Base-by-base conservation (phyloP, 768 basidiomycete species). In the Lepiota subincarnata region DNA sequence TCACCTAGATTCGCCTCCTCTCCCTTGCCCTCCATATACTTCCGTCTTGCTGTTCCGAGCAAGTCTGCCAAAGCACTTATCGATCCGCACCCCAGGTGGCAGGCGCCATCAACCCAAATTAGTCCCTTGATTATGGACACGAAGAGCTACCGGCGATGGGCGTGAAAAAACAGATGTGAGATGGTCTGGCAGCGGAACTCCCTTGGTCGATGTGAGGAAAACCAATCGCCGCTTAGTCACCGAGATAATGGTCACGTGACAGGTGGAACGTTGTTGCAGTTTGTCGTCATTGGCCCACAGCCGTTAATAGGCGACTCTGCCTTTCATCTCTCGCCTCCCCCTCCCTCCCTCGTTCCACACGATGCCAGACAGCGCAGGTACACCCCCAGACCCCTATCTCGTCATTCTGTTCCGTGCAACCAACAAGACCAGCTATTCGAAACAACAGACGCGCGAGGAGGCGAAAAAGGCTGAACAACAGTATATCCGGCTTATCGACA, bases 341-440 rank as follows among this genome's bases (percentile, higher is more conserved):
- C 37, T 20, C 26, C 20, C 11, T 35, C 37, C 4, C 28, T 13
- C 37, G 38, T 4, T 40, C 18, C 37, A 42, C 47, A 50, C 39
- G 19, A 66, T 64, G 65, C 11, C 59, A 26, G 57, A 60, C 16
- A 40, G 37, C 34, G 55, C 41, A 10, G 31, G n/a, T 34, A 1
- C 57, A 44, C 62, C 65, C 7, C 83, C 81, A 12, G 75, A 82
- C 51, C 83, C 88, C 44, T 88, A 92, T 69, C 74, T 91, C 26
- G 82, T 92, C 47, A 71, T 92, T 56, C 73, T 87, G 40, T 91
- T 92, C 63, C 78, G 79, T 41, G 78, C 83, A 1, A 69, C 77
- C 1, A 71, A 73, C 45, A 72, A 76, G 31, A 69, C 71, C 6
- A 73, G 73, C 1, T 61, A 81, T 18, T 81, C 83, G 5, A 89